These are phyloP conservation scores for Pugionium dolabratum DNA, from an alignment of 345 rosid species.

Conservation along the genomic window DNA sequence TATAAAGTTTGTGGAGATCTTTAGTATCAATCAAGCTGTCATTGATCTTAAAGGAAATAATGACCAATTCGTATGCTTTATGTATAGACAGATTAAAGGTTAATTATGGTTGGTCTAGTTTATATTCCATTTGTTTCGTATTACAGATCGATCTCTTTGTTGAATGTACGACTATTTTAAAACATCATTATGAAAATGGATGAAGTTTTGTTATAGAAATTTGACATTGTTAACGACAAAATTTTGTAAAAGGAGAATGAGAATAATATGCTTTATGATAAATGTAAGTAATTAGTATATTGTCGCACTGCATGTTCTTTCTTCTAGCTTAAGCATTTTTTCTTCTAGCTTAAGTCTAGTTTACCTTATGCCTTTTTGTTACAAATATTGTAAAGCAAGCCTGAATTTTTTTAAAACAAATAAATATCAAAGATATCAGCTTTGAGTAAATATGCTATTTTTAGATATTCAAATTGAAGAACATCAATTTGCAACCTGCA, in stretches of 20 bases:
- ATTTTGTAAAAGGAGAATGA: slow-evolving; percentile 5
- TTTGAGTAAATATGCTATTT: neutral
- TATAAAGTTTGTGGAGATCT: slow-evolving; percentile 32
- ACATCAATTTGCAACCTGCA: neutral
- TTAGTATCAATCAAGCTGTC: slow-evolving; percentile 38
- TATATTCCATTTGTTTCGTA: neutral
- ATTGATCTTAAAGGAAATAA: slow-evolving; percentile 34
- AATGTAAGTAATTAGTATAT: slow-evolving; percentile 3
- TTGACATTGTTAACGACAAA: neutral
- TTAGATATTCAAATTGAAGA: neutral
- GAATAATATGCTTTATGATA: slow-evolving; percentile 11
- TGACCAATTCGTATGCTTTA: slow-evolving; percentile 27
- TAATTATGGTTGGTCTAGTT: slow-evolving; percentile 2
- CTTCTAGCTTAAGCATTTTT: slow-evolving; percentile 27
- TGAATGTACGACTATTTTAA: neutral
- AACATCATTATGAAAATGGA: neutral
- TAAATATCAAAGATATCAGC: neutral
- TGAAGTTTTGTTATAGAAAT: neutral
- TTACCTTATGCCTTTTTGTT: slow-evolving; percentile 3
- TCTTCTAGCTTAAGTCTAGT: slow-evolving; percentile 29
- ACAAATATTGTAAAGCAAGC: neutral
- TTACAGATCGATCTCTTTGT: neutral
- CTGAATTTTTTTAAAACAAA: neutral
- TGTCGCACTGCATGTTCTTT: slow-evolving; percentile 19
- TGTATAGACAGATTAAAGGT: slow-evolving; percentile 15